Evolutionary conservation across 805 yeast species (phyloP), one percentile per base, ranked within the genome.

Genomic region (Pichia cephalocereana): DNA sequence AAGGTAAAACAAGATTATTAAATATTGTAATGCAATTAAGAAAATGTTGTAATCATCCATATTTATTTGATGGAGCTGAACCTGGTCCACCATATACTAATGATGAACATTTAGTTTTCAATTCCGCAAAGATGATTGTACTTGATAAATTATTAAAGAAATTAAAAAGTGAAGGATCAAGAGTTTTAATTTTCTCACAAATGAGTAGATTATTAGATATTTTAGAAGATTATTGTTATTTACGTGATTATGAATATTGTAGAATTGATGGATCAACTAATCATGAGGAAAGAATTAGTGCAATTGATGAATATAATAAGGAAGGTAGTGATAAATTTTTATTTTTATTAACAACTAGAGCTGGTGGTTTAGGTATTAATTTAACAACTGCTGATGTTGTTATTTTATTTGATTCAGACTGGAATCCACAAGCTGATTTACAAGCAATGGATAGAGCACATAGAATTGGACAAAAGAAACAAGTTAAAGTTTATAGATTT

Each of bases 391-490:
- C 98, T 2, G 96, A 90, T 63, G 80, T 86, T 40, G 98, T 90
- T 44, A 77, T 90, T 4, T 65, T 90, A 28, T 91, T 79, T 62
- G 98, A 90, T 65, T 85, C 95, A 0, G 98, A 90, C 68, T 90
- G 98, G 98, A 90, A 90, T 61, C 98, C 98, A 2, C 98, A 90
- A 63, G 97, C 96, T 0, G 98, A 90, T 71, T 72, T 90, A 58
- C 98, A 90, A 68, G 97, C 97, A 1, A 90, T 90, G 98, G 98
- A 91, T 65, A 77, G 98, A 62, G 98, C 97, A 1, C 98, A 90
- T 62, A 80, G 98, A 71, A 90, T 90, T 62, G 98, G 98, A 18
- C 98, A 90, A 65, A 91, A 86, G 63, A 91, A 91, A 61, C 99
- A 91, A 69, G 99, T 91, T 9, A 77, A 82, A 57, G 98, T 91